Evolutionary conservation across 2,329 filamentous ascomycete species (phyloP), one percentile per base, ranked within the genome.

Genomic region (Penicillium olsonii): DNA sequence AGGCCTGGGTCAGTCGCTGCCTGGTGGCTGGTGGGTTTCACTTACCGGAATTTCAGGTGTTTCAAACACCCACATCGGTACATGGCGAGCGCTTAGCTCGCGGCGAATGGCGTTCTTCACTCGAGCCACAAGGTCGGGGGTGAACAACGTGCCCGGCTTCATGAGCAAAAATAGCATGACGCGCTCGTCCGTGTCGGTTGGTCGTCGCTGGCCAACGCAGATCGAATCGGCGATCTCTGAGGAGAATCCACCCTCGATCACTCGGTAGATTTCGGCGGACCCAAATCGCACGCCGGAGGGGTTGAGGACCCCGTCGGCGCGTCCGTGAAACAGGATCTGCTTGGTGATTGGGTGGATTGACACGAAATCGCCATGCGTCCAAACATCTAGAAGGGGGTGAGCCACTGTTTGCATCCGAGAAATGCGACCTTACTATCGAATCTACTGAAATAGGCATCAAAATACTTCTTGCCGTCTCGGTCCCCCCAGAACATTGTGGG

Each of bases 291-390:
- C 84, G 0, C 89, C 89, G 6, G 81, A 84, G 0, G 89, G 89
- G 64, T 94, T 94, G 43, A 94, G 72, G 2, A 94, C 88, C 11
- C 88, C 89, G 62, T 94, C 89, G 5, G 78, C 59, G 14, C 66
- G 61, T 12, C 68, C 68, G 19, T 67, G 61, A 38, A 71, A 64
- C 8, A 62, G 46, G 4, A 68, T 45, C 45, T 83, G 80, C 6
- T 83, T 80, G 1, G 88, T 92, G 4, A 71, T 56, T 0, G 88
- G 87, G 62, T 92, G 84, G 12, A 88, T 73, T 29, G 81, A 79
- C 61, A 89, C 84, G 66, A 92, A 92, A 63, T 94, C 90, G 18
- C 89, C 89, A 55, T 94, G 90, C 0, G 87, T 87, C 90, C 89
- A 94, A 1, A 88, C 87, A 47, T 83, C 66, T 64, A 33, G 2